Conservation (phyloP, 768 basidiomycete species). For the Lactifluus subvellereus region DNA sequence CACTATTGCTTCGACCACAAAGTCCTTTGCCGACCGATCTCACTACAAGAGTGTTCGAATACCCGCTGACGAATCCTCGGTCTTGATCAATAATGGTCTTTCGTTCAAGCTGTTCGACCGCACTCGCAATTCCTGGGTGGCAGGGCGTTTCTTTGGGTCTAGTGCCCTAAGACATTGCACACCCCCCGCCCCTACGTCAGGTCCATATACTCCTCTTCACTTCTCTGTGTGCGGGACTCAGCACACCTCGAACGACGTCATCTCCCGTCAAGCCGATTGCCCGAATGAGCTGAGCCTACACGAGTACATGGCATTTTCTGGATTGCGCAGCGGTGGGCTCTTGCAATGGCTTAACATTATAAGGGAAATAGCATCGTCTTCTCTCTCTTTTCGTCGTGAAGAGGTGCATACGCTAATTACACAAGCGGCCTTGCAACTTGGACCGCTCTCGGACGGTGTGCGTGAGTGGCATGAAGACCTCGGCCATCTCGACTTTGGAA, state of each 20-base stretch:
- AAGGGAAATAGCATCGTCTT: constrained; percentile 39
- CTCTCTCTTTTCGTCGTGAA: constrained; percentile 35
- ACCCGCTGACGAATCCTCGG: background rate
- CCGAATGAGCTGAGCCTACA: constrained; percentile 38
- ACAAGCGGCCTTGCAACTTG: too few relatives aligned
- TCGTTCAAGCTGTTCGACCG: constrained; percentile 10
- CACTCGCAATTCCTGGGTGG: background rate
- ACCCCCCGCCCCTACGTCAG: background rate
- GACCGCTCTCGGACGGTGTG: too few relatives aligned
- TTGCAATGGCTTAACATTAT: constrained; percentile 50
- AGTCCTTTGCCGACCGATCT: background rate
- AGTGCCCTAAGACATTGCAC: background rate
- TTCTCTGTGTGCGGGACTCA: background rate
- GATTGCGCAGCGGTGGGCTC: constrained; percentile 39
- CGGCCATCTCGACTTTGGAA: constrained; percentile 31
- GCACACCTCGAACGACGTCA: constrained; percentile 37
- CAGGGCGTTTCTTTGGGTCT: background rate
- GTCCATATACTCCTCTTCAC: constrained; percentile 6
- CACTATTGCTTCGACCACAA: constrained; percentile 11
- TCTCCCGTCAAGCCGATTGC: constrained; percentile 40
- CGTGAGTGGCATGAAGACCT: constrained; percentile 17
- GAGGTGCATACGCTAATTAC: constrained; percentile 37
- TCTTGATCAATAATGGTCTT: constrained; percentile 9
- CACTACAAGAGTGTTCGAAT: constrained; percentile 6
- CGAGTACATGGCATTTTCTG: constrained; percentile 42